Percentiles rank a stretch among this genome's conserved stretches.
These are phyloP conservation scores for Craspedostauros australis DNA, from an alignment of 108 stramenopile genomes.

Conservation along the genomic window DNA sequence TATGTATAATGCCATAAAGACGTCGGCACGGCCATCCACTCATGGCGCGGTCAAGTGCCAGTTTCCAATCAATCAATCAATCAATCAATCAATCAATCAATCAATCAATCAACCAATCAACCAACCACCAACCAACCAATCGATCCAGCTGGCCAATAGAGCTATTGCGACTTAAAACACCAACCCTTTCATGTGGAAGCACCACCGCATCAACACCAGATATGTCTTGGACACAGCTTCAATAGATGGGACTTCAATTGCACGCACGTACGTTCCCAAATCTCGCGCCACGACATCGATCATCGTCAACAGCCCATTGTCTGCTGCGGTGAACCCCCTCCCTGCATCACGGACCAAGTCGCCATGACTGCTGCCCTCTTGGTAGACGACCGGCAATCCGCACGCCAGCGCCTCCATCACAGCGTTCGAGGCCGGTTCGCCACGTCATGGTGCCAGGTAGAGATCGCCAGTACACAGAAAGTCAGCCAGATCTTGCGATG, in stretches of 20 bases:
- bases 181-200: conserved; percentile 19
- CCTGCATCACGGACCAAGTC: conserved; percentile 11
- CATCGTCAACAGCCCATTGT: background rate
- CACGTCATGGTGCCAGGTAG: conserved; percentile 11
- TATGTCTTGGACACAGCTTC: conserved; percentile 1
- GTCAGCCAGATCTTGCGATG: conserved; percentile 4
- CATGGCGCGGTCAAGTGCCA: too few relatives aligned
- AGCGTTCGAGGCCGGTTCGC: conserved; percentile 17
- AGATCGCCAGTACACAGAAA: conserved; percentile 13
- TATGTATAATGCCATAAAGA: too few relatives aligned
- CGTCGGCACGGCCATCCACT: too few relatives aligned
- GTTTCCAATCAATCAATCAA: too few relatives aligned
- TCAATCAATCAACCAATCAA: too few relatives aligned
- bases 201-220: conserved; percentile 13
- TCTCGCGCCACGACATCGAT: conserved; percentile 5
- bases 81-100: too few relatives aligned
- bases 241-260: conserved; percentile 6
- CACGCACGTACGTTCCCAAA: background rate
- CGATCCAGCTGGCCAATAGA: too few relatives aligned
- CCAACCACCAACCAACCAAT: too few relatives aligned
- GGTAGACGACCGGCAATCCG: conserved; percentile 11
- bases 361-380: conserved; percentile 17
- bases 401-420: conserved; percentile 18
- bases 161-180: too few relatives aligned
- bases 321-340: background rate